Percentiles rank a stretch among this genome's conserved stretches.
Conservation (phyloP, 1,139 yeast genomes). For the Suhomyces ambrosiae region DNA sequence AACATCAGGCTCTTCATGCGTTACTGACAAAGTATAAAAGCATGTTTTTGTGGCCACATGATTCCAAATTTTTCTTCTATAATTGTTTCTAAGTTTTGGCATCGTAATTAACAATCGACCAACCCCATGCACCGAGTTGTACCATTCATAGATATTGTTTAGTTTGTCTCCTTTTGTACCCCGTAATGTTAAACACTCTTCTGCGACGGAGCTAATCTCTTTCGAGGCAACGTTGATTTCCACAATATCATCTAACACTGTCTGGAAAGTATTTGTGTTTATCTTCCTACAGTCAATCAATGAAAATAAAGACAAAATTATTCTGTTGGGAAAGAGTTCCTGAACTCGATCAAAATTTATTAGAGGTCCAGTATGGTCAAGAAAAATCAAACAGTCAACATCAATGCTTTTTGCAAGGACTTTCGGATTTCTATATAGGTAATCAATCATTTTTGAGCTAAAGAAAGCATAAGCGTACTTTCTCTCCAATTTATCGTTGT, state of each 20-base stretch:
- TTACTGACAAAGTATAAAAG: conserved; percentile 22
- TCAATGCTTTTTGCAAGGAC: conserved; percentile 5
- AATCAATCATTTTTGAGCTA: conserved; percentile 8
- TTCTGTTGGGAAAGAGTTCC: conserved; percentile 3
- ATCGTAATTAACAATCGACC: not conserved
- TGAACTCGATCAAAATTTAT: conserved; percentile 1
- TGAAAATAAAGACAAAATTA: conserved; percentile 7
- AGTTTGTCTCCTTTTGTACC: not conserved
- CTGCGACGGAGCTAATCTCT: not conserved
- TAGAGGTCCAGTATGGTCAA: conserved; percentile 10
- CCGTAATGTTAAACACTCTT: not conserved
- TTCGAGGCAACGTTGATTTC: conserved; percentile 1
- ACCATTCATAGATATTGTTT: conserved; percentile 1
- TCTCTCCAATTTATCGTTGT: not conserved
- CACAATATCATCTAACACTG: conserved; percentile 4
- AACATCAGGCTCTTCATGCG: conserved; percentile 26
- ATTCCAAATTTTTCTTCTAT: conserved; percentile 4
- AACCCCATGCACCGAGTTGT: not conserved
- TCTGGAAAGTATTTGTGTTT: conserved; percentile 8
- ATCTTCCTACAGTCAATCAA: conserved; percentile 12
- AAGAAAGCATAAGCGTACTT: conserved; percentile 10
- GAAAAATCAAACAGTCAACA: conserved; percentile 7
- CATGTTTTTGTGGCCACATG: conserved; percentile 18
- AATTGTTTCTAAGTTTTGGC: not conserved
- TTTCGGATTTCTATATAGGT: conserved; percentile 5